phyloP scores from a whole-genome alignment of 306 rosid species.

The Cucurbita maxima region DNA sequence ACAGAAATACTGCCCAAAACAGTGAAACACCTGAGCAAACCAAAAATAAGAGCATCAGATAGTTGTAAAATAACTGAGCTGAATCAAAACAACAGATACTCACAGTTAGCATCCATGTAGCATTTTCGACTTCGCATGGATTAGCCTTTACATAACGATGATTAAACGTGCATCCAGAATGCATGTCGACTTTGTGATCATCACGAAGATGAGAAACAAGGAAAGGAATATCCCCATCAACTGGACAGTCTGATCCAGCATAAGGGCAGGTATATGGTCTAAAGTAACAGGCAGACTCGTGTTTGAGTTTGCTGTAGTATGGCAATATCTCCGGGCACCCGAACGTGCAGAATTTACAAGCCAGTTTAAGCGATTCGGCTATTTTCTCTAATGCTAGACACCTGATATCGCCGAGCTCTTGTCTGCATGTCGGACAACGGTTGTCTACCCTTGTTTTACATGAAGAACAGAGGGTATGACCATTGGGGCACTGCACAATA shows the following conservation, averaged over 20 bases:
- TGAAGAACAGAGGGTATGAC: constrained; percentile 2
- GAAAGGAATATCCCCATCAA: constrained; percentile 1
- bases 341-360: constrained; percentile 2
- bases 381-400: constrained; percentile 6
- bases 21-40: constrained; percentile 3
- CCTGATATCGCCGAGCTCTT: constrained; percentile 6
- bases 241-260: constrained; percentile 8
- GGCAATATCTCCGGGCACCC: constrained; percentile 6
- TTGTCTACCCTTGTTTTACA: constrained; percentile 8
- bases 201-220: constrained; percentile 5
- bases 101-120: constrained; percentile 7
- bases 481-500: constrained; percentile 2
- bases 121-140: constrained; percentile 6
- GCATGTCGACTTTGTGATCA: constrained; percentile 6
- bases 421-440: constrained; percentile 6
- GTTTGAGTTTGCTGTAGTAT: constrained; percentile 4
- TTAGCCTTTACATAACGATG: constrained; percentile 6
- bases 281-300: constrained; percentile 3
- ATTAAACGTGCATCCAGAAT: constrained; percentile 8
- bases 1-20: constrained; percentile 7
- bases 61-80: background rate
- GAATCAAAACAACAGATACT: background rate
- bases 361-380: constrained; percentile 4
- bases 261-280: constrained; percentile 7
- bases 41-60: background rate